These are phyloP conservation scores for Globisporangium nagaii DNA, from an alignment of 352 stramenopile species.

Conservation along the genomic window DNA sequence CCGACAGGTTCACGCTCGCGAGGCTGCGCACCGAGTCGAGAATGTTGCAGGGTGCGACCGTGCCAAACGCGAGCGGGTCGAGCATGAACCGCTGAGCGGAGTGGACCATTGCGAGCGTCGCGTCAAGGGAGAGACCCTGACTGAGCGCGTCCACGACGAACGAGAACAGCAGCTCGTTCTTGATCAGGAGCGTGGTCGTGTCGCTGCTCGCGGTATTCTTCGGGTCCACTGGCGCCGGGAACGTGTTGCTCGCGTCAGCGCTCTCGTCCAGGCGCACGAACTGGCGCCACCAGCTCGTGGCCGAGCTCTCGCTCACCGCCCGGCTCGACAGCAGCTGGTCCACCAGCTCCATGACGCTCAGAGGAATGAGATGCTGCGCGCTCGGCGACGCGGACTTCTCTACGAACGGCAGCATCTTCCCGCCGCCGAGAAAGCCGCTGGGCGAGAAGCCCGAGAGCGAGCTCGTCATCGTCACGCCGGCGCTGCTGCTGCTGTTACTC, in stretches of 20 bases:
- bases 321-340: conserved; percentile 31
- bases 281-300: conserved; percentile 18
- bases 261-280: conserved; percentile 31
- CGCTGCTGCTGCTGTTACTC: neutral
- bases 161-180: conserved; percentile 30
- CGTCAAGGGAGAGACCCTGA: conserved; percentile 17
- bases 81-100: conserved; percentile 25
- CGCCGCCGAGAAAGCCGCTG: conserved; percentile 7
- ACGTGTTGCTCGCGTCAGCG: conserved; percentile 10
- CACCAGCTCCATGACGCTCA: conserved; percentile 31
- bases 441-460: conserved; percentile 10
- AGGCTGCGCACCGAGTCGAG: conserved; percentile 25
- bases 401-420: conserved; percentile 14
- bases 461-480: neutral
- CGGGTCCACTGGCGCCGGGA: conserved; percentile 4
- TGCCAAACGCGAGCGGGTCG: conserved; percentile 13
- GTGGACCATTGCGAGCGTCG: conserved; percentile 29
- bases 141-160: conserved; percentile 28
- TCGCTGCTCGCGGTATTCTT: conserved; percentile 5
- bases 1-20: conserved; percentile 28
- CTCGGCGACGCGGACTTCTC: conserved; percentile 2
- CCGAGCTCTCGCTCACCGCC: neutral
- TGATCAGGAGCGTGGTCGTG: conserved; percentile 19
- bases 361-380: conserved; percentile 22
- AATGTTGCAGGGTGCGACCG: conserved; percentile 15